Conservation (phyloP, 208 protist species). For the Acanthamoeba castellanii region DNA sequence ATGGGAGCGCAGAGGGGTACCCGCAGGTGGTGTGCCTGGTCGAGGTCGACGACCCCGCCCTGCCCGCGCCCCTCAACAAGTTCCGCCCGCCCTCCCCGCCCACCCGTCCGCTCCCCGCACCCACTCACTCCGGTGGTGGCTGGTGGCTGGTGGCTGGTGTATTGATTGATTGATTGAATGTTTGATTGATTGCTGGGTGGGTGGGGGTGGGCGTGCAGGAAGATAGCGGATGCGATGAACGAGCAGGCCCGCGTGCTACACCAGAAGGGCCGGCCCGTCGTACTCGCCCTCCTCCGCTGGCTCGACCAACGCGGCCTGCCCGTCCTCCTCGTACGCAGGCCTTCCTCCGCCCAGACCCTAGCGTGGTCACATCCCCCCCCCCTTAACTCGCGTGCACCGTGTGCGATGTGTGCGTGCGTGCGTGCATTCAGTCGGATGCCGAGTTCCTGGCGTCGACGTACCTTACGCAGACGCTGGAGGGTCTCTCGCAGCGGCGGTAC, state of each 20-base stretch:
- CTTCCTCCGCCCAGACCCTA: no score
- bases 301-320: slow-evolving; percentile 2
- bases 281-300: slow-evolving; percentile 6
- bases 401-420: no score
- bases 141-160: neutral
- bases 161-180: neutral
- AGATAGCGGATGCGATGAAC: neutral
- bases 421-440: neutral
- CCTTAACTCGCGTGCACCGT: no score
- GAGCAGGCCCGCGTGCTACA: neutral
- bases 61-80: slow-evolving; percentile 31
- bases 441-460: slow-evolving; percentile 36
- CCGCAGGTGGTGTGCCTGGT: slow-evolving; percentile 15
- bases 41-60: neutral
- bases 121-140: no score
- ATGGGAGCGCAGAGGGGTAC: neutral
- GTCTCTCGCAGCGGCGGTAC: slow-evolving; percentile 38
- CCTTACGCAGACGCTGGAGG: slow-evolving; percentile 15
- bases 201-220: neutral
- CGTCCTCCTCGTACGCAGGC: neutral
- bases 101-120: no score
- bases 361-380: no score
- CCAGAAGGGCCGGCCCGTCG: neutral
- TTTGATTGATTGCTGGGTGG: neutral
- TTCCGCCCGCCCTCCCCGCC: no score